Evolutionary conservation across 2,329 filamentous ascomycete genomes (phyloP).

Genomic region (Pseudogymnoascus verrucosus): DNA sequence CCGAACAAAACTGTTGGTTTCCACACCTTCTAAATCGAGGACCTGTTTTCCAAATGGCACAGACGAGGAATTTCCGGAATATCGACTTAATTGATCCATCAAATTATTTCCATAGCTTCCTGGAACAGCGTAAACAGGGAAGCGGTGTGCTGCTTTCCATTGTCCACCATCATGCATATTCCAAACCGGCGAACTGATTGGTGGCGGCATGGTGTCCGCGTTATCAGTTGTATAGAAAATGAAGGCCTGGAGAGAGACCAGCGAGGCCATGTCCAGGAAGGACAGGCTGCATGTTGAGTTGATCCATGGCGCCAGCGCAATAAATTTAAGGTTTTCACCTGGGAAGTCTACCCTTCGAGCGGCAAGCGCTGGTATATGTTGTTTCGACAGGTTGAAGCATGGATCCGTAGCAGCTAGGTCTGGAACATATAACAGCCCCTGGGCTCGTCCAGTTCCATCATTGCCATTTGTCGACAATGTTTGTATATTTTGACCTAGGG

Average conservation of each 20-base stretch:
- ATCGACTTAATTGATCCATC: constrained; percentile 63
- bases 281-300: constrained; percentile 62
- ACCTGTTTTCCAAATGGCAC: constrained; percentile 53
- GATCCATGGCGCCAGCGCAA: constrained; percentile 85
- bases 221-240: constrained; percentile 55
- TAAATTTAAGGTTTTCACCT: constrained; percentile 55
- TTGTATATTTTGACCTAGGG: constrained; percentile 40
- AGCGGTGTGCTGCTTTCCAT: constrained; percentile 67
- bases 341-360: constrained; percentile 66
- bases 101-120: constrained; percentile 57
- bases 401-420: constrained; percentile 49
- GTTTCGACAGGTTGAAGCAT: constrained; percentile 55
- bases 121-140: constrained; percentile 76
- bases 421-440: constrained; percentile 81
- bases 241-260: constrained; percentile 53
- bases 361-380: constrained; percentile 66
- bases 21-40: constrained; percentile 44
- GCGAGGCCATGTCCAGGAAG: constrained; percentile 57
- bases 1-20: constrained; percentile 50
- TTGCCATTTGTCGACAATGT: constrained; percentile 66
- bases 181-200: constrained; percentile 59
- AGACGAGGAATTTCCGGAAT: constrained; percentile 65
- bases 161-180: constrained; percentile 55
- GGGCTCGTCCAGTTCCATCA: constrained; percentile 51
- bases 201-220: constrained; percentile 54